Evolutionary conservation across 164 flowering plant genomes (phyloP).

Genomic region (Liriodendron chinense): DNA sequence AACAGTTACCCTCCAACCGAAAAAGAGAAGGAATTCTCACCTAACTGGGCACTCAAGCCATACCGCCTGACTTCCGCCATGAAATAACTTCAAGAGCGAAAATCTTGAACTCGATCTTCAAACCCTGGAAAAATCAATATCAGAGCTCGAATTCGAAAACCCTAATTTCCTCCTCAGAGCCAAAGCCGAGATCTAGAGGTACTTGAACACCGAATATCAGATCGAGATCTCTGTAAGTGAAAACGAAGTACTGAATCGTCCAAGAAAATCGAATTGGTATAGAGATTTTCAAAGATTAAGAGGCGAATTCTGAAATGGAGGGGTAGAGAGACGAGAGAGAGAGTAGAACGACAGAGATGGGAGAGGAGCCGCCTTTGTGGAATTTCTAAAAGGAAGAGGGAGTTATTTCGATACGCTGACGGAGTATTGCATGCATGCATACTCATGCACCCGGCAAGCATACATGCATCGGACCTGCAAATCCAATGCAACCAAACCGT

Average conservation of each 20-base stretch:
- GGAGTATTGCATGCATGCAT: neutral
- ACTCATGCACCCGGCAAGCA: neutral
- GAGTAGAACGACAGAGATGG: neutral
- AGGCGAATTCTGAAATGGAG: neutral
- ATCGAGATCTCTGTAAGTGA: neutral
- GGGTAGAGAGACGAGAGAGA: neutral
- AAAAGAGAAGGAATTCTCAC: slow-evolving; percentile 16
- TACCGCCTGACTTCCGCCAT: slow-evolving; percentile 53
- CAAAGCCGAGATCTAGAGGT: neutral
- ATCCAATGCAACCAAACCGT: neutral
- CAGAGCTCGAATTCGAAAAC: neutral
- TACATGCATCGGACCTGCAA: neutral
- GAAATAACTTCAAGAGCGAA: neutral
- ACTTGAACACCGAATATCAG: neutral
- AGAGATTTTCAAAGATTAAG: neutral
- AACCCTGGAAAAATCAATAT: neutral
- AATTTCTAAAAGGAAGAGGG: neutral
- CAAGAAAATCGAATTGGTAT: neutral
- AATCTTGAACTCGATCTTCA: slow-evolving; percentile 7
- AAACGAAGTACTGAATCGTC: neutral
- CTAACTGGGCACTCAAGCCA: slow-evolving; percentile 37
- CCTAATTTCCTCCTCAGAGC: neutral
- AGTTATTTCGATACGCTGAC: neutral
- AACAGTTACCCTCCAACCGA: neutral
- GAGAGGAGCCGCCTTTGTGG: slow-evolving; percentile 1